Percentiles rank a stretch among this genome's conserved stretches.
phyloP scores from a whole-genome alignment of 2,329 filamentous ascomycete species.

The Juglanconis sp. region DNA sequence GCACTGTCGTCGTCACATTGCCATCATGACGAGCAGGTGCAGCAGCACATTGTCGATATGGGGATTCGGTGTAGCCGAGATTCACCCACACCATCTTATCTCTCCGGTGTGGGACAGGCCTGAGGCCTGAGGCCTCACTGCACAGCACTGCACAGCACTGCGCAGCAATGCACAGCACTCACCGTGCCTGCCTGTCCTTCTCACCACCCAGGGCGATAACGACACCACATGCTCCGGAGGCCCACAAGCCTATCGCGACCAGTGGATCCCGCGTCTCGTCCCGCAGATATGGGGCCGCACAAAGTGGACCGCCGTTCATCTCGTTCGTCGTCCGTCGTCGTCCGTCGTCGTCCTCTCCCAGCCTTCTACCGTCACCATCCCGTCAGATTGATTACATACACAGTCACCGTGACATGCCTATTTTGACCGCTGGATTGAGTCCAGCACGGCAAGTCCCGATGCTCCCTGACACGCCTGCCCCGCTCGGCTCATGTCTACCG shows the following conservation, averaged over 20 bases:
- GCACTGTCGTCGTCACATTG: neutral
- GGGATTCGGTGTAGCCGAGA: neutral
- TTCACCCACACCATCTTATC: neutral
- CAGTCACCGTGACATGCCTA: neutral
- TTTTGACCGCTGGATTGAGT: neutral
- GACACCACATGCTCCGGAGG: too few species aligned
- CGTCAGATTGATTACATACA: neutral
- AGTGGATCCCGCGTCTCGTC: constrained; percentile 10
- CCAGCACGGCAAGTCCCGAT: neutral
- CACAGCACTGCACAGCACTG: too few species aligned
- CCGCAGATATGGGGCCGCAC: constrained; percentile 12
- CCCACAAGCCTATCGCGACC: neutral
- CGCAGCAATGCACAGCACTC: too few species aligned
- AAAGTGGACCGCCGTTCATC: neutral
- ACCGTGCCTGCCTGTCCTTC: too few species aligned
- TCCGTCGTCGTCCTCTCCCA: too few species aligned
- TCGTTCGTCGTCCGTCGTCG: too few species aligned
- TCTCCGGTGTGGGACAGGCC: too few species aligned
- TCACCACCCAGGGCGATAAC: too few species aligned
- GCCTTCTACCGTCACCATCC: neutral
- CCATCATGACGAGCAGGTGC: neutral
- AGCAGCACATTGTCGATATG: too few species aligned
- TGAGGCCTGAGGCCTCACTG: too few species aligned
- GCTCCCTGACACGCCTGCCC: neutral
- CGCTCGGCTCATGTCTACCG: constrained; percentile 10